Conservation (phyloP, 192 early-diverging fungal genomes). For the Backusella tarrabulga region DNA sequence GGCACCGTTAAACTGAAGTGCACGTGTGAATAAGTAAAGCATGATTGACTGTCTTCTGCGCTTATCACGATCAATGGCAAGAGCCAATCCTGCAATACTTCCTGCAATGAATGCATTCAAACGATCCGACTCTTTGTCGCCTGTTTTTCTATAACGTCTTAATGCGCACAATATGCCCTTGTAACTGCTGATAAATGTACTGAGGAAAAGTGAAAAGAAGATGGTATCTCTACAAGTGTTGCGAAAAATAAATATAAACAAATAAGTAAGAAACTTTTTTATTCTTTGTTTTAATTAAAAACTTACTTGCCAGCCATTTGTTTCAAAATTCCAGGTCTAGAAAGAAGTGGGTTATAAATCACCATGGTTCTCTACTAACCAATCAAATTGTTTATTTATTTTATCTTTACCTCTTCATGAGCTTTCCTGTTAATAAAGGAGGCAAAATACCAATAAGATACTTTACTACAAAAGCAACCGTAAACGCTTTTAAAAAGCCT, state of each 20-base stretch:
- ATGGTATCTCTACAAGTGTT: constrained; percentile 48
- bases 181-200: constrained; percentile 61
- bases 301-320: constrained; percentile 44
- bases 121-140: constrained; percentile 46
- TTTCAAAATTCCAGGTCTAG: constrained; percentile 43
- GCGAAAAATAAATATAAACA: not conserved
- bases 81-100: constrained; percentile 56
- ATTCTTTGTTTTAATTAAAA: not conserved
- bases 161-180: constrained; percentile 61
- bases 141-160: constrained; percentile 43
- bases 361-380: too few species aligned
- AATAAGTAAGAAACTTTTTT: not conserved
- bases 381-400: not conserved
- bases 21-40: constrained; percentile 62
- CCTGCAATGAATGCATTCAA: constrained; percentile 66
- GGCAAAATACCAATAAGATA: constrained; percentile 54
- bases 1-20: constrained; percentile 58
- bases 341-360: not conserved
- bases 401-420: constrained; percentile 46
- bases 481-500: constrained; percentile 62
- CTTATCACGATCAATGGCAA: constrained; percentile 58
- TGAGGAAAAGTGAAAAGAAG: constrained; percentile 67
- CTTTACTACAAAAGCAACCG: constrained; percentile 60
- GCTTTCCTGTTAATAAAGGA: constrained; percentile 50
- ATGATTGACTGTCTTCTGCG: constrained; percentile 61